Base-by-base conservation (phyloP, 805 yeast species). In the Lipomyces sp. region DNA sequence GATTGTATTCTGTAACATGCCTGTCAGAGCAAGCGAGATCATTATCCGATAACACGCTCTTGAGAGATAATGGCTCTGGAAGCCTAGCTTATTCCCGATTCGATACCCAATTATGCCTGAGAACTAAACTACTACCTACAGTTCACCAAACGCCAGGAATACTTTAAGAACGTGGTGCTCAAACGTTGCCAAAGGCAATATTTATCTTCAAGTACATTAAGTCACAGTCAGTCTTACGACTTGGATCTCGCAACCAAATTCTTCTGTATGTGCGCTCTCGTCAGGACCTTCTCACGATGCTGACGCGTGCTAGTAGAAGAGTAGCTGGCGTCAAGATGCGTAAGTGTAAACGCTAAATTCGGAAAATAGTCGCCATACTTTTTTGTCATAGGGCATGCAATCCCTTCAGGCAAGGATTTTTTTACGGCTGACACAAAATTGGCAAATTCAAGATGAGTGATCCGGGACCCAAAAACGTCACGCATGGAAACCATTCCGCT, bases 351-450 rank as follows among this genome's bases (percentile, higher is more conserved):
- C 13, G 53, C 15, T 13, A 34, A 34, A 34, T 60, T 53, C 18
- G 66, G 66, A 50, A 59, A 63, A 32, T 63, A 63, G n/a, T 63
- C 63, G 24, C 63, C 66, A 50, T 63, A 63, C 2, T 34, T 54
- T 45, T 33, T n/a, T 3, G 37, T 50, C 66, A 63, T 63, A n/a
- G 63, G 63, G 24, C 66, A 63, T 3, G 51, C 37, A 24, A 63
- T 54, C n/a, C 37, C 42, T 15, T 45, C 15, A 7, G 66, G 66
- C 54, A 64, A 30, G 7, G 48, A 8, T 6, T 33, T 53, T 32
- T 64, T 64, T 6, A 64, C 63, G 6, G 66, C 66, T 32, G 53
- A 39, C 30, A 64, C 66, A 55, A 55, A 64, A 13, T 33, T 39
- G 18, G 56, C 57, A 50, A 64, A 64, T 53, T 45, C 56, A 5